Evolutionary conservation across 2,329 filamentous ascomycete genomes (phyloP).

Genomic region (Orbilia javanica): DNA sequence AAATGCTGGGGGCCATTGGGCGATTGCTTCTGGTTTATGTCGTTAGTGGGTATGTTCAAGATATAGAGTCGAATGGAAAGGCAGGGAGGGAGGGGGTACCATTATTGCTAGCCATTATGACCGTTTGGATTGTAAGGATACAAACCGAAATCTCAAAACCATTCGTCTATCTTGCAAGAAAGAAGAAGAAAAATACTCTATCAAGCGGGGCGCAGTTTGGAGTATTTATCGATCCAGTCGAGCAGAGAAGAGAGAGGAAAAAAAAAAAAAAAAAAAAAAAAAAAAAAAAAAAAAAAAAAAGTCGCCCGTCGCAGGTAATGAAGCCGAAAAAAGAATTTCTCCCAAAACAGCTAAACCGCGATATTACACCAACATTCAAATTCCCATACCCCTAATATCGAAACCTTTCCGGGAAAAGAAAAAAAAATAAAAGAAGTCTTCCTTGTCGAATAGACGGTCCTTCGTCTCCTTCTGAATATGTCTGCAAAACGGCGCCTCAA

Average conservation of each 20-base stretch:
- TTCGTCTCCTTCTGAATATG: neutral
- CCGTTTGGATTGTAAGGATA: constrained; percentile 2
- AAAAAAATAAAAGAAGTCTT: too few species aligned
- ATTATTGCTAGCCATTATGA: constrained; percentile 50
- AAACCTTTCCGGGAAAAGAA: neutral
- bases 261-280: too few species aligned
- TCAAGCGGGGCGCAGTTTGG: neutral
- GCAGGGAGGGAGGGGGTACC: constrained; percentile 17
- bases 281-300: neutral
- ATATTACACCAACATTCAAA: neutral
- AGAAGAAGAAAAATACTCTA: too few species aligned
- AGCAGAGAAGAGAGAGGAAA: too few species aligned
- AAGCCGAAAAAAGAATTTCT: neutral
- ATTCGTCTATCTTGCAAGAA: too few species aligned
- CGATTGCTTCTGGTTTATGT: constrained; percentile 18
- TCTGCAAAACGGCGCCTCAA: neutral
- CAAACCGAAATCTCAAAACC: neutral
- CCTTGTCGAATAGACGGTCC: too few species aligned
- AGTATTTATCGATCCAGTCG: neutral
- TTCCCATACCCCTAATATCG: neutral
- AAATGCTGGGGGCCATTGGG: constrained; percentile 74
- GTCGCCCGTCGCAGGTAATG: neutral
- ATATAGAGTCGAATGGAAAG: neutral
- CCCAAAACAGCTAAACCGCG: constrained; percentile 3
- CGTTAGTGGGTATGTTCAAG: constrained; percentile 2